Conservation (phyloP, 2,329 filamentous ascomycete species). For the Cryphonectria parasitica region DNA sequence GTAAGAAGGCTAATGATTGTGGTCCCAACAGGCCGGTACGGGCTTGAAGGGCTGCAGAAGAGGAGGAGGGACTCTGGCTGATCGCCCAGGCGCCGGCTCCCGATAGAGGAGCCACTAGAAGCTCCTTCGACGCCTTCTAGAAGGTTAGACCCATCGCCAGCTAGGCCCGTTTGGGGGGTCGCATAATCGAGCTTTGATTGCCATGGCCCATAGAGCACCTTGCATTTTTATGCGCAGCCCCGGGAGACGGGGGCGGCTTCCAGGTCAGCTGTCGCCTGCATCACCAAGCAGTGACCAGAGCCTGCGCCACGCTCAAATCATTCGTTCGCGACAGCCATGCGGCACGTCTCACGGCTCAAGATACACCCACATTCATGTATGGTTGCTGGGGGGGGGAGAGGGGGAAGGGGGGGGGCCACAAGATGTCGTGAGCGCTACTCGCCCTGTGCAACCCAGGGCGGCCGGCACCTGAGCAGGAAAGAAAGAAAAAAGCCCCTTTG, state of each 20-base stretch:
- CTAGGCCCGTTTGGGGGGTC: constrained; percentile 35
- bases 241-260: constrained; percentile 28
- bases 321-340: constrained; percentile 5
- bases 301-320: constrained; percentile 26
- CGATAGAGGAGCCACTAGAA: constrained; percentile 40
- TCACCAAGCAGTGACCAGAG: constrained; percentile 31
- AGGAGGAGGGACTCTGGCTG: constrained; percentile 1
- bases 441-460: background rate
- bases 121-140: constrained; percentile 41
- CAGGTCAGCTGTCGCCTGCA: constrained; percentile 17
- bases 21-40: constrained; percentile 19
- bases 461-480: constrained; percentile 6
- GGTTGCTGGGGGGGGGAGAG: background rate
- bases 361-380: constrained; percentile 1
- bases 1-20: constrained; percentile 1
- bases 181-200: constrained; percentile 55
- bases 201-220: constrained; percentile 50
- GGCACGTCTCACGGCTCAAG: background rate
- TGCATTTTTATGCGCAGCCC: constrained; percentile 51
- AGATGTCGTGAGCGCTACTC: background rate
- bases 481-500: background rate
- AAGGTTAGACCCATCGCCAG: constrained; percentile 39
- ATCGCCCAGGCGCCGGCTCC: constrained; percentile 15
- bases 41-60: constrained; percentile 15
- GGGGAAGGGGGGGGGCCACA: too few species aligned